phyloP scores from a whole-genome alignment of 1,284 basidiomycete genomes.

The Ustilago tritici region DNA sequence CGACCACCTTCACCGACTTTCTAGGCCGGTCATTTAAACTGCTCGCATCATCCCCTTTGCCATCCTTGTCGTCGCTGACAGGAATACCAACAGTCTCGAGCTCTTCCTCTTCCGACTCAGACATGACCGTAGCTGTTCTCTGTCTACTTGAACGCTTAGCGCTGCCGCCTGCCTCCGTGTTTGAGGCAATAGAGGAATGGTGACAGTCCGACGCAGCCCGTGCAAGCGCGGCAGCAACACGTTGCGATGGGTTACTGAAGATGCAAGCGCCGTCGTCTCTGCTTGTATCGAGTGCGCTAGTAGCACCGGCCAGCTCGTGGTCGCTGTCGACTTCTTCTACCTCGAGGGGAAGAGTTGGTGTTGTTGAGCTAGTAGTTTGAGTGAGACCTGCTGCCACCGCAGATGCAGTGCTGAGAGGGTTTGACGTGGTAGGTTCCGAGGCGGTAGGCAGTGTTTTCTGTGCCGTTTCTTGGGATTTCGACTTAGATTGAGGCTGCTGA shows the following conservation, averaged over 20 bases:
- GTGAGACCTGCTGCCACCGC: background rate
- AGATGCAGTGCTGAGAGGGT: background rate
- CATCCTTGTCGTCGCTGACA: slow-evolving; percentile 4
- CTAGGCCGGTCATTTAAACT: slow-evolving; percentile 26
- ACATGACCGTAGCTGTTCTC: slow-evolving; percentile 42
- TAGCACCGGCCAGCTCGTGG: slow-evolving; percentile 6
- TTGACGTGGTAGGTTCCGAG: background rate
- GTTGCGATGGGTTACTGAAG: slow-evolving; percentile 16
- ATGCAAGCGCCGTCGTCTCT: background rate
- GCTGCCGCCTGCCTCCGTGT: background rate
- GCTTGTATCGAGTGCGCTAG: background rate
- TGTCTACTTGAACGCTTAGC: slow-evolving; percentile 10
- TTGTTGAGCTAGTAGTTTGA: background rate
- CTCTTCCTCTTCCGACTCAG: slow-evolving; percentile 44
- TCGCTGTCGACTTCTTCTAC: slow-evolving; percentile 38
- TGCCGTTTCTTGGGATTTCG: background rate
- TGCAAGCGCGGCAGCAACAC: slow-evolving; percentile 33
- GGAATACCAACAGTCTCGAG: slow-evolving; percentile 40
- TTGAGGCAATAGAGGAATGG: background rate
- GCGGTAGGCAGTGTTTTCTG: background rate
- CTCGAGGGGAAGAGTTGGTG: slow-evolving; percentile 10
- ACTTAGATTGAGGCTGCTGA: background rate
- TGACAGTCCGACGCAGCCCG: slow-evolving; percentile 10
- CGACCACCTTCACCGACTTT: slow-evolving; percentile 43
- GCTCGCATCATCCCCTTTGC: slow-evolving; percentile 5